phyloP scores from a whole-genome alignment of 2,329 filamentous ascomycete species.

The Cercospora janseana region DNA sequence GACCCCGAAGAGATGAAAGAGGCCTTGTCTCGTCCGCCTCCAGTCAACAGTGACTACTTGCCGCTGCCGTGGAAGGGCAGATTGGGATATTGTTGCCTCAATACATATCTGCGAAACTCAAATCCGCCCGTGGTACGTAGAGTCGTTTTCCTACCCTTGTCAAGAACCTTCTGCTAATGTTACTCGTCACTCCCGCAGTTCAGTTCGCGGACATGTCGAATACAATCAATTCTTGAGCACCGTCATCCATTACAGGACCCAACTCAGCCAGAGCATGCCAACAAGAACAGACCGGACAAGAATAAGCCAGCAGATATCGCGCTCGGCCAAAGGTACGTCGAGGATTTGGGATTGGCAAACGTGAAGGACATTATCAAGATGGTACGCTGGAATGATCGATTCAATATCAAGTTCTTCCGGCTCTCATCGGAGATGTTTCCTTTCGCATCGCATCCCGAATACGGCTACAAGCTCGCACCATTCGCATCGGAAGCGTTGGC shows the following conservation, averaged over 20 bases:
- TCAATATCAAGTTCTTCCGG: slow-evolving; percentile 87
- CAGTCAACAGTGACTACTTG: slow-evolving; percentile 78
- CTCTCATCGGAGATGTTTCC: slow-evolving; percentile 96
- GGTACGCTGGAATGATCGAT: slow-evolving; percentile 87
- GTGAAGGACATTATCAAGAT: slow-evolving; percentile 80
- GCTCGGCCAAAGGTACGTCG: slow-evolving; percentile 69
- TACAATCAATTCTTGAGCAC: slow-evolving; percentile 85
- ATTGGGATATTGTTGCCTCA: slow-evolving; percentile 86
- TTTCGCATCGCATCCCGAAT: slow-evolving; percentile 82
- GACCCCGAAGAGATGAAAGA: slow-evolving; percentile 59
- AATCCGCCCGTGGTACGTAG: slow-evolving; percentile 64
- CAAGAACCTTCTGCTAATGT: neutral
- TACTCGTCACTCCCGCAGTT: slow-evolving; percentile 49
- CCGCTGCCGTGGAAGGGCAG: slow-evolving; percentile 89
- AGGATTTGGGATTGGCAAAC: slow-evolving; percentile 76
- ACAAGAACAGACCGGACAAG: slow-evolving; percentile 82
- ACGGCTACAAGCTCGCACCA: slow-evolving; percentile 75
- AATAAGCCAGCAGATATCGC: slow-evolving; percentile 63
- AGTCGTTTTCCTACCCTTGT: neutral
- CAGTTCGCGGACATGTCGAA: slow-evolving; percentile 85
- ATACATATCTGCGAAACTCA: slow-evolving; percentile 81
- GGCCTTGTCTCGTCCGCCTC: slow-evolving; percentile 63
- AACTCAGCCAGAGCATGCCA: slow-evolving; percentile 72
- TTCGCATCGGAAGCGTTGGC: slow-evolving; percentile 78
- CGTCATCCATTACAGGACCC: slow-evolving; percentile 77